Evolutionary conservation across 2,329 filamentous ascomycete species (phyloP), one percentile per base, ranked within the genome.

Genomic region (Epichloe baconii): DNA sequence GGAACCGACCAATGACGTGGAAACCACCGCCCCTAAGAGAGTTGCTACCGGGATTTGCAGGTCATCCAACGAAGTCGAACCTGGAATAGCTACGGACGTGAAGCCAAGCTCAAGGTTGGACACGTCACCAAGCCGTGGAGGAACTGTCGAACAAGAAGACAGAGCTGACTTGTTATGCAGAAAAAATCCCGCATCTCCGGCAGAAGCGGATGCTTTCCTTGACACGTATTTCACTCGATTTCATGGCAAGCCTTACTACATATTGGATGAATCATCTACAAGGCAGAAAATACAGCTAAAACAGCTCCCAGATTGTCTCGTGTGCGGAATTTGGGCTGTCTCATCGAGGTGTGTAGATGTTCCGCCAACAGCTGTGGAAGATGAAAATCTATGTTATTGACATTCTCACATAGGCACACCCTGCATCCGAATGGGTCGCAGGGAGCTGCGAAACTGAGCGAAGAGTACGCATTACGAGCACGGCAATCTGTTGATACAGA

Each of bases 181-280:
- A 55, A 73, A 75, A 49, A 66, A 68, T 45, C 71, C 75, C 3
- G 70, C 70, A 5, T 59, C 71, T 41, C 63, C 65, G 2, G 68
- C 80, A 15, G 74, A 79, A 48, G 74, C 77, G 1, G 82, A 86
- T 59, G 69, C 76, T 1, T 71, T 89, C 31, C 71, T 94, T 34
- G 84, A 94, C 60, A 84, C 83, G 5, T 95, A 90, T 64, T 94
- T 95, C 63, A 70, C 75, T 21, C 79, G 85, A 48, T 80, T 90
- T 40, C 88, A 95, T 63, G 85, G 83, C 48, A 91, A 89, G 61
- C 86, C 88, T 1, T 93, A 85, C 57, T 81, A 86, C 61, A 83
- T 94, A 48, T 72, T 95, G 3, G 87, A 94, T 61, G 88, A 95
- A 66, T 73, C 82, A 0, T 80, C 78, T 0, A 82, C 86, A 10